Base-by-base conservation (phyloP, 75 land plant species). In the Gnetum montanum region DNA sequence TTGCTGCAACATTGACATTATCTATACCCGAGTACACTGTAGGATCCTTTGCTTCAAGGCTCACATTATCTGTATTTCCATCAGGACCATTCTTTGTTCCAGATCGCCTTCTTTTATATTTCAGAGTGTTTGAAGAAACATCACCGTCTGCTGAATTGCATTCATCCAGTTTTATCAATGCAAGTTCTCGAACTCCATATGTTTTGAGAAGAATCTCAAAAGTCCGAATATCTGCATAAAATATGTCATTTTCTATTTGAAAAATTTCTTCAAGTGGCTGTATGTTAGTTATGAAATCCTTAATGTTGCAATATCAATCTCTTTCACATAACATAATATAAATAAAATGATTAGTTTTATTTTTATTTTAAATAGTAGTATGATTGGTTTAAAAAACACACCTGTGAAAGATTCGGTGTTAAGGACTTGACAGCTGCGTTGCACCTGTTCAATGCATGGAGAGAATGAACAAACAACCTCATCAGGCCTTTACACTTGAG, bases 391-490 rank as follows among this genome's bases (percentile, higher is more conserved):
- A 19, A 59, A 58, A 13, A 15, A 47, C 60, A 41, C 24, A 71
- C 74, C 74, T 49, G 70, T 72, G 43, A 78, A 78, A 20, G 54
- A 36, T 8, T 13, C 23, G 33, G 54, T 70, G 6, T 38, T 62
- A 26, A 82, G 28, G 31, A 53, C 49, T 43, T 82, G 75, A 62
- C 84, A 82, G 2, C 71, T 58, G 16, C 51, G 53, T 36, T 89
- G 96, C n/a, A 93, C 98, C 69, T 93, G 98, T 60, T 93, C 98
- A 58, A 93, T 93, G 48, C 98, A 93, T 4, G 98, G 98, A 4
- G 98, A 93, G 53, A 93, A 93, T 0, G 98, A 89, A 60, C 98
- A 93, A 7, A 88, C 22, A 13, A 74, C 59, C 3, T 80, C 86
- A 74, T 93, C 84, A 46, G 45, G 63, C 40, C 76, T 88, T 61